Percentiles rank a stretch among this genome's conserved stretches.
These are phyloP conservation scores for Eremothecium gossypii DNA, from an alignment of 1,139 yeast species.

Conservation along the genomic window DNA sequence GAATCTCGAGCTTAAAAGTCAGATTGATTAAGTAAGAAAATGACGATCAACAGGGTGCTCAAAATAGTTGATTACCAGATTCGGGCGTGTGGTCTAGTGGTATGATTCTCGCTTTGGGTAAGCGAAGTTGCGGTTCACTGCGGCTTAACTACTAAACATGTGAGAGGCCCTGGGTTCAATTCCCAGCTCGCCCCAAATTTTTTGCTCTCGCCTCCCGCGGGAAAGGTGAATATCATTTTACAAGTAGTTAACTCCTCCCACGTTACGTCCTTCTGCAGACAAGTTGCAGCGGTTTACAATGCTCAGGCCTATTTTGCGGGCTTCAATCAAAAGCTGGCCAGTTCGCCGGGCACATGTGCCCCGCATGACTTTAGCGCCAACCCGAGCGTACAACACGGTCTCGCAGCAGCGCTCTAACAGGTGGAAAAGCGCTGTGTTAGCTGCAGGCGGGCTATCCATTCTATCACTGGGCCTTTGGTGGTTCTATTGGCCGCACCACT, in stretches of 20 bases:
- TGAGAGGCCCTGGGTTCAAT: conserved; percentile 29
- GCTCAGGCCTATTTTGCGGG: too few relatives aligned
- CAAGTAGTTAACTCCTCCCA: too few relatives aligned
- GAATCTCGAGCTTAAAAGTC: too few relatives aligned
- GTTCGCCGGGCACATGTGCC: too few relatives aligned
- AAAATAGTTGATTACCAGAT: too few relatives aligned
- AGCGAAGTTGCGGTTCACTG: conserved; percentile 20
- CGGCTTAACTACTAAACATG: conserved; percentile 15
- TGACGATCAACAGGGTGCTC: too few relatives aligned
- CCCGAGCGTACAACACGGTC: background rate
- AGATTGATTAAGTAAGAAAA: too few relatives aligned
- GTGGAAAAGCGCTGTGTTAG: background rate
- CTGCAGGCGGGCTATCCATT: conserved; percentile 29
- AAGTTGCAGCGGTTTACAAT: too few relatives aligned
- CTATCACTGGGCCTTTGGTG: conserved; percentile 38
- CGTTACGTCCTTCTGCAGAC: too few relatives aligned
- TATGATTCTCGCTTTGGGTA: conserved; percentile 46
- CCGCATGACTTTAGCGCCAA: too few relatives aligned
- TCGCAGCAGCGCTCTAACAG: background rate
- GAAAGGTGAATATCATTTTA: too few relatives aligned
- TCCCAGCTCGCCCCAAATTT: conserved; percentile 25
- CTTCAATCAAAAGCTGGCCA: too few relatives aligned
- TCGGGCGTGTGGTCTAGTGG: conserved; percentile 41
- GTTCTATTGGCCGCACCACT: conserved; percentile 52
- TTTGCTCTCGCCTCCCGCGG: background rate